Evolutionary conservation across 805 yeast species (phyloP), one percentile per base, ranked within the genome.

Genomic region (Wickerhamomyces chaumierensis): DNA sequence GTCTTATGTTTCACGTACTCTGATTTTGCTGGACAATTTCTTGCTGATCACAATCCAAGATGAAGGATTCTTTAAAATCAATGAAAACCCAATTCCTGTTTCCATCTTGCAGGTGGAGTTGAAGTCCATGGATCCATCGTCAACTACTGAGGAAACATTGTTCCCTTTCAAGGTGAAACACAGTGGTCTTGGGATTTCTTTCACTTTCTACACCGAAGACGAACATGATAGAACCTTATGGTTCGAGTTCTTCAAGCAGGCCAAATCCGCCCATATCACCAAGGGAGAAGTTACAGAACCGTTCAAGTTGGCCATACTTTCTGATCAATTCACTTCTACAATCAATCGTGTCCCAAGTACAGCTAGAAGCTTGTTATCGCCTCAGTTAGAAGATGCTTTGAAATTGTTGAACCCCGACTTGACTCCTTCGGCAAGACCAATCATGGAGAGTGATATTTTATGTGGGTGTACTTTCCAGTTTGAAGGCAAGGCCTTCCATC

Each of bases 11-110:
- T 9, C 18, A 4, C 17, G 18, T 15, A 58, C 64, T 1, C 48
- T 81, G 18, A 72, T 83, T 16, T 58, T 85, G 21, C 58, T 85
- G 38, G 94, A 85, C 52, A 82, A 85, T 49, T 82, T 68, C 48
- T 57, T 85, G 34, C 51, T 85, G 25, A 68, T 85, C 1, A 78
- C 84, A 1, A 79, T 84, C 32, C 66, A 66, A 35, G 62, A 63
- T 8, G 70, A 67, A 34, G 57, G 49, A 29, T 48, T 47, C 15
- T 66, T 53, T 35, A 66, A 66, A 45, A 66, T 78, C 0, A 52
- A 64, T 11, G 84, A 77, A 47, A 65, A 64, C 34, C 84, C 85
- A 1, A 71, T 78, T 9, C 79, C 82, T 0, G 63, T 75, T 19
- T 81, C 73, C 47, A 75, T 73, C 43, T 51, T 79, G 33, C 63